Evolutionary conservation across 352 stramenopile species (phyloP).

Genomic region (Globisporangium canariense): DNA sequence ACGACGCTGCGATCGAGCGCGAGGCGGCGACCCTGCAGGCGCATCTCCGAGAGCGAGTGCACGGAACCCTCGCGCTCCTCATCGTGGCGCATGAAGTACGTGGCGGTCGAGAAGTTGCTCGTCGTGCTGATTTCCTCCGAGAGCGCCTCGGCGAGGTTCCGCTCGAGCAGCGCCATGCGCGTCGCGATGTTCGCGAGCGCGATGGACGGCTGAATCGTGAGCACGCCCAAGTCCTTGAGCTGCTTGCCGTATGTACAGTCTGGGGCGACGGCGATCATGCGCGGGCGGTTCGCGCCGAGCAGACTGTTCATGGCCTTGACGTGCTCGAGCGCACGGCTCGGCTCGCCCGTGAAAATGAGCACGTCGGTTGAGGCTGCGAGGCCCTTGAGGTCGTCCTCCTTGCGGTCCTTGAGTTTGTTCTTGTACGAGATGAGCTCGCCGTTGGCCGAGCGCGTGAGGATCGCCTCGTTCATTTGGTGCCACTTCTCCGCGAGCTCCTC

Average conservation of each 20-base stretch:
- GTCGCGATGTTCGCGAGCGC: constrained; percentile 63
- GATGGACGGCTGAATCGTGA: constrained; percentile 65
- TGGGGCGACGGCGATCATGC: constrained; percentile 54
- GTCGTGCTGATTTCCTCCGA: constrained; percentile 38
- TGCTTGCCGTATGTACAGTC: constrained; percentile 35
- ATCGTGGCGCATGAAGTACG: constrained; percentile 53
- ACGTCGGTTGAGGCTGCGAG: constrained; percentile 46
- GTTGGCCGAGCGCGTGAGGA: constrained; percentile 44
- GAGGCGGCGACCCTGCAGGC: constrained; percentile 29
- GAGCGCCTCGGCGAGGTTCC: constrained; percentile 31
- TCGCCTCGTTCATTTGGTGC: constrained; percentile 55
- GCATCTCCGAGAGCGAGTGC: constrained; percentile 41
- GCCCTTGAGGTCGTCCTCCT: constrained; percentile 26
- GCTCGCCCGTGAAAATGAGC: constrained; percentile 60
- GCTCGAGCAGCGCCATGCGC: constrained; percentile 59
- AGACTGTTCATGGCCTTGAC: constrained; percentile 42
- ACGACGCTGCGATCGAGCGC: constrained; percentile 53
- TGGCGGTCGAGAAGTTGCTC: constrained; percentile 13
- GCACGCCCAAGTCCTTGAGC: constrained; percentile 41
- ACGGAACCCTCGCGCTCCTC: constrained; percentile 23
- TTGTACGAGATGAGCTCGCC: constrained; percentile 65
- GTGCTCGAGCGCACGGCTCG: constrained; percentile 39
- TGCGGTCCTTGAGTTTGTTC: constrained; percentile 47
- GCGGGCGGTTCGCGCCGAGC: constrained; percentile 35
- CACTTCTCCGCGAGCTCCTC: constrained; percentile 55